A percentile compares a stretch with the other conserved stretches of the same genome.
These are phyloP conservation scores for Chaetomium sp. DNA, from an alignment of 2,329 filamentous ascomycete genomes.

Conservation along the genomic window DNA sequence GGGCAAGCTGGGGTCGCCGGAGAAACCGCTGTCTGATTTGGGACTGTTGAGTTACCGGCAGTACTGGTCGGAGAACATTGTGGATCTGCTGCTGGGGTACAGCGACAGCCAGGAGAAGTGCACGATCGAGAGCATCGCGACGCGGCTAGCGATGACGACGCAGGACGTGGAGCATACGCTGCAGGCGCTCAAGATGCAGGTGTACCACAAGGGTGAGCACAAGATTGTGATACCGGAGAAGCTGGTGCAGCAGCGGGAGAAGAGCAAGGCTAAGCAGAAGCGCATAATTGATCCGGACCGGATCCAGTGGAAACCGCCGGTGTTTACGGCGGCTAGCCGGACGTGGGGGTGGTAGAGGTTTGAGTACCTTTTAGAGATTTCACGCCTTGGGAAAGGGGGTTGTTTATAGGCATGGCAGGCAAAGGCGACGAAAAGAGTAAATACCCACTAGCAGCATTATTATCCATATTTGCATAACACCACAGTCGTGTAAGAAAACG, in stretches of 20 bases:
- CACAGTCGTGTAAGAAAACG: too few species aligned
- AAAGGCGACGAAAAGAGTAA: neutral
- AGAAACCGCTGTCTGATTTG: conserved; percentile 92
- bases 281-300: conserved; percentile 68
- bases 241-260: conserved; percentile 71
- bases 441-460: conserved; percentile 3
- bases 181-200: conserved; percentile 88
- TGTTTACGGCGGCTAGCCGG: conserved; percentile 81
- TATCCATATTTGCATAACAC: neutral
- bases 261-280: conserved; percentile 68
- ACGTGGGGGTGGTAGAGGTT: conserved; percentile 86
- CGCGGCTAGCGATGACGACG: conserved; percentile 85
- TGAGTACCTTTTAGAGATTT: neutral
- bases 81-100: conserved; percentile 73
- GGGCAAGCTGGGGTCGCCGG: conserved; percentile 88
- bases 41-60: conserved; percentile 91
- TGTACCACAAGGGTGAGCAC: conserved; percentile 94
- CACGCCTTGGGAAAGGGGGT: neutral
- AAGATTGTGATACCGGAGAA: conserved; percentile 88
- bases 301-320: conserved; percentile 92
- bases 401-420: neutral
- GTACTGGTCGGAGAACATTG: conserved; percentile 94
- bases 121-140: conserved; percentile 79
- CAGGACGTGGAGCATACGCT: conserved; percentile 93
- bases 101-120: conserved; percentile 64